Conservation (phyloP, 164 flowering plant species). For the Nymphaea thermarum region DNA sequence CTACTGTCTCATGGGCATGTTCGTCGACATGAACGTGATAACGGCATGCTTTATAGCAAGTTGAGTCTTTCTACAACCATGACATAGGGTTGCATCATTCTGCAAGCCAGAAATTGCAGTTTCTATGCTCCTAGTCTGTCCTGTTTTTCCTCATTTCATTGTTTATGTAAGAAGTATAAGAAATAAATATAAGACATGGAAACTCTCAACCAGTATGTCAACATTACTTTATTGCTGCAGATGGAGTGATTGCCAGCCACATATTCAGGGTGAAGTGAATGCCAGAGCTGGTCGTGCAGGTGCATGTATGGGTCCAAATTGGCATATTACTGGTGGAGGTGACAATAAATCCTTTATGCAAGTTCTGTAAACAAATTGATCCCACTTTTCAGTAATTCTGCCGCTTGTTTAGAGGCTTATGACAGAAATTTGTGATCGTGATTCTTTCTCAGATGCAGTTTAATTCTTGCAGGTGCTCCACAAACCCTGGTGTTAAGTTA, state of each 20-base stretch:
- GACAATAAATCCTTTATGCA: constrained; percentile 72
- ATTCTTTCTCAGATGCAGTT: not conserved
- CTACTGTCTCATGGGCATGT: too few relatives aligned
- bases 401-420: not conserved
- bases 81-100: too few relatives aligned
- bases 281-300: constrained; percentile 96
- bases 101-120: too few relatives aligned
- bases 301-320: constrained; percentile 44
- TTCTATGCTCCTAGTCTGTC: too few relatives aligned
- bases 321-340: constrained; percentile 95
- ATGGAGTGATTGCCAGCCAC: constrained; percentile 96
- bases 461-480: constrained; percentile 40
- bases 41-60: too few relatives aligned
- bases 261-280: constrained; percentile 55
- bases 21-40: too few relatives aligned
- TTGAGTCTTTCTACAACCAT: too few relatives aligned
- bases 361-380: not conserved
- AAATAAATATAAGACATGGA: not conserved
- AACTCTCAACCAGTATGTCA: not conserved
- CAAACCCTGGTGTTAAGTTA: constrained; percentile 68
- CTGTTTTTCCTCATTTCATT: too few relatives aligned
- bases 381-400: too few relatives aligned
- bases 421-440: not conserved
- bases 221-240: constrained; percentile 29
- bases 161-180: too few relatives aligned